phyloP scores from a whole-genome alignment of 108 stramenopile species.

The Stephanodiscus minutulus region DNA sequence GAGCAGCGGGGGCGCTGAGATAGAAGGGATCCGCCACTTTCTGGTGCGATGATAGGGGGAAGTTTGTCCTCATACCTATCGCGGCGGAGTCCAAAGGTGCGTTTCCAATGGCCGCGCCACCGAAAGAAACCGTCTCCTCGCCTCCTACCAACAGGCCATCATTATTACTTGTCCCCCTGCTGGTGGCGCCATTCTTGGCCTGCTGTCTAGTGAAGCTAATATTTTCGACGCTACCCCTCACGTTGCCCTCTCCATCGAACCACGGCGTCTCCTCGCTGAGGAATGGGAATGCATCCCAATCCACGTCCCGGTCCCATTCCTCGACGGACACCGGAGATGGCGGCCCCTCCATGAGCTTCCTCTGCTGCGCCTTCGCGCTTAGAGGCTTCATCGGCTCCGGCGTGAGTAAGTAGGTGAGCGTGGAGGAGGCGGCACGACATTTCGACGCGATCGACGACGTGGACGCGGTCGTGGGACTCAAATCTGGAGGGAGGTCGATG shows the following conservation, averaged over 20 bases:
- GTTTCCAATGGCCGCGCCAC: slow-evolving; percentile 11
- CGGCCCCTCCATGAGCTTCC: slow-evolving; percentile 62
- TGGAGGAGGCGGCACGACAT: slow-evolving; percentile 46
- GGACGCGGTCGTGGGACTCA: background rate
- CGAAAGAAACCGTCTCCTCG: slow-evolving; percentile 10
- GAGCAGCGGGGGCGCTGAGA: slow-evolving; percentile 46
- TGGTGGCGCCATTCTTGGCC: background rate
- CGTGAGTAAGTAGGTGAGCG: slow-evolving; percentile 68
- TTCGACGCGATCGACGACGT: slow-evolving; percentile 30
- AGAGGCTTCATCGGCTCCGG: slow-evolving; percentile 90
- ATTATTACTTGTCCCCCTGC: background rate
- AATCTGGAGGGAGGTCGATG: slow-evolving; percentile 53
- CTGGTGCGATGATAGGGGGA: slow-evolving; percentile 23
- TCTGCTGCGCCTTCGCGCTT: slow-evolving; percentile 81
- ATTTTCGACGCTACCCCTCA: slow-evolving; percentile 39
- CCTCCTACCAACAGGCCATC: slow-evolving; percentile 15
- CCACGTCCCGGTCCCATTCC: slow-evolving; percentile 36
- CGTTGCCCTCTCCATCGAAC: slow-evolving; percentile 34
- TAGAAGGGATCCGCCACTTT: slow-evolving; percentile 74
- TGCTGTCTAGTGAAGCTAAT: slow-evolving; percentile 46
- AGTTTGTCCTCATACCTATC: slow-evolving; percentile 14
- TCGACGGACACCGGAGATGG: slow-evolving; percentile 45
- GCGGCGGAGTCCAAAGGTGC: slow-evolving; percentile 14
- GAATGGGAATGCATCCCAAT: slow-evolving; percentile 48
- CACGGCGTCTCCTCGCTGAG: slow-evolving; percentile 40